Evolutionary conservation across 2,329 filamentous ascomycete species (phyloP).

Genomic region (Rutstroemia sp.): DNA sequence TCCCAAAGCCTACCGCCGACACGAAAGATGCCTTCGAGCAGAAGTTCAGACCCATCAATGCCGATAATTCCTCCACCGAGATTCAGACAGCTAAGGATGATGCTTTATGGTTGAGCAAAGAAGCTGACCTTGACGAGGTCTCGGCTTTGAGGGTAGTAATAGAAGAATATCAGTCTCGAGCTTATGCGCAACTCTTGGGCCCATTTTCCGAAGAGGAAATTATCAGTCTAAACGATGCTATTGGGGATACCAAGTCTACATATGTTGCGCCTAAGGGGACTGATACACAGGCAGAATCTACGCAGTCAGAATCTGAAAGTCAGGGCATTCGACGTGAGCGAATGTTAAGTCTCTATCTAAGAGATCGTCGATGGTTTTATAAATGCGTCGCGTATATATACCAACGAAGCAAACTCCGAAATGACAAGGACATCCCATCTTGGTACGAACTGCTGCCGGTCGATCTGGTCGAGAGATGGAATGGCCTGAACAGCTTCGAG

Average conservation of each 20-base stretch:
- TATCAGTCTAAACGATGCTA: slow-evolving; percentile 66
- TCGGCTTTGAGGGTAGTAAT: slow-evolving; percentile 73
- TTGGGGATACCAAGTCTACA: slow-evolving; percentile 55
- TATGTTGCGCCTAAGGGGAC: slow-evolving; percentile 43
- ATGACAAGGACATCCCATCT: background rate
- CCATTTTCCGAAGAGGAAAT: slow-evolving; percentile 73
- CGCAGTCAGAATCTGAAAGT: slow-evolving; percentile 55
- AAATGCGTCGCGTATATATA: slow-evolving; percentile 37
- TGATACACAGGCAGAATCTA: slow-evolving; percentile 31
- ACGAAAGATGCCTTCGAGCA: slow-evolving; percentile 71
- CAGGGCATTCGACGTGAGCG: slow-evolving; percentile 55
- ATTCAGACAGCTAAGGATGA: slow-evolving; percentile 76
- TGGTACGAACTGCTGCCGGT: slow-evolving; percentile 1
- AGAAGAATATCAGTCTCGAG: slow-evolving; percentile 75
- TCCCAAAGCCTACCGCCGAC: slow-evolving; percentile 52
- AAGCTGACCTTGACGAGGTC: slow-evolving; percentile 70
- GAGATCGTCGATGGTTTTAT: slow-evolving; percentile 61
- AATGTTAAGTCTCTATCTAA: slow-evolving; percentile 64
- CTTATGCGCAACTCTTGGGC: slow-evolving; percentile 63
- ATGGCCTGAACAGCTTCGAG: slow-evolving; percentile 5
- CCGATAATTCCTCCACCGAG: slow-evolving; percentile 61
- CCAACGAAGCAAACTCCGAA: background rate
- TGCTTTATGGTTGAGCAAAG: slow-evolving; percentile 76
- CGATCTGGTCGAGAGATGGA: slow-evolving; percentile 2
- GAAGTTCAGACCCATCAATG: slow-evolving; percentile 79